Base-by-base conservation (phyloP, 371 early-diverging fungal genomes). In the Vairimorpha ceranae region DNA sequence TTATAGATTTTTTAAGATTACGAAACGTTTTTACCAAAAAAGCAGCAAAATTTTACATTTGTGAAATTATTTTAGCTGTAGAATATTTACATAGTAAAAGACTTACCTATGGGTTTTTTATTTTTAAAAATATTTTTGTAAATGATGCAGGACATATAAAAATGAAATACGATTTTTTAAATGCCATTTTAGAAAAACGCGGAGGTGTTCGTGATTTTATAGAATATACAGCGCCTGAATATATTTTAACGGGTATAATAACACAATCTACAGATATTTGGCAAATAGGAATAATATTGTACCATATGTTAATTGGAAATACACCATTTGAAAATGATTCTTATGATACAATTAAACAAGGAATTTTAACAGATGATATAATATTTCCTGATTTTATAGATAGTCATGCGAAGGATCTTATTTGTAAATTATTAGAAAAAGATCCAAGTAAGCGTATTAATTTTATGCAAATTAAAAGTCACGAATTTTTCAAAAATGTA, bases 21-120 rank as follows among this genome's bases (percentile, higher is more conserved):
- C 27, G 52, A 8, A 58, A 46, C 32, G 25, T 30, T 14, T 69
- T 81, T 63, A 88, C 90, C n/a, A 90, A 90, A 73, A 89, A 90
- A 64, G 90, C 91, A 89, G 90, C 92, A 0, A 87, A 88, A 65
- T 91, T 90, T 78, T 97, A 94, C 77, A 84, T 91, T 52, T 90
- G 92, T 2, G 94, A 97, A 80, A 92, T 94, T 4, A 89, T 91
- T 2, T 84, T 92, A 32, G 94, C 91, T 2, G 81, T 97, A 32
- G 90, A 91, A 77, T 93, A 93, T 81, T 84, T 96, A 41, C 97
- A 97, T 85, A 85, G 85, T 48, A 86, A 89, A 72, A 89, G 92
- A 77, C 91, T 93, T 58, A 90, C 94, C 69, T 95, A 94, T 85
- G 88, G 95, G 32, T 94, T 94, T 83, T 80, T 94, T 48, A 92